Conservation (phyloP, 1,284 basidiomycete genomes). For the Sporisorium exsertum region DNA sequence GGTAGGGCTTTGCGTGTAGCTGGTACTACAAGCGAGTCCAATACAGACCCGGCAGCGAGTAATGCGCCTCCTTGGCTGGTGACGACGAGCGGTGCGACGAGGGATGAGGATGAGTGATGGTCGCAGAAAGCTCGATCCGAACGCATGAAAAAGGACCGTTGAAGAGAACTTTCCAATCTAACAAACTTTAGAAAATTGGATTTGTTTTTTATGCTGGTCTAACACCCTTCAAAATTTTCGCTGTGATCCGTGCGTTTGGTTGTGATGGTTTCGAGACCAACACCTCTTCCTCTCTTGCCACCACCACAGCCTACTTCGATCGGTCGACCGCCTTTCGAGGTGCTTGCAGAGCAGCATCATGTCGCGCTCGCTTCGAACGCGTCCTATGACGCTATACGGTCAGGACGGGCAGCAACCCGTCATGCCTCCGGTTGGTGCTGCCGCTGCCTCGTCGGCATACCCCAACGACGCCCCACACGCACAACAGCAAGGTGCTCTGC, state of each 20-base stretch:
- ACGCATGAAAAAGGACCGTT: not conserved
- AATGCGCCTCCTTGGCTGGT: not conserved
- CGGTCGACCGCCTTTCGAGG: not conserved
- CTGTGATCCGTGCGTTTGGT: slow-evolving; percentile 3
- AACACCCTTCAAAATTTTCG: not conserved
- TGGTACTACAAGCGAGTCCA: not conserved
- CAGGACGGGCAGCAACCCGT: slow-evolving; percentile 40
- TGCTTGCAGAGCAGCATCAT: slow-evolving; percentile 23
- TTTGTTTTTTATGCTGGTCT: not conserved
- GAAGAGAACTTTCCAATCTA: not conserved
- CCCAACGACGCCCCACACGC: slow-evolving; percentile 9
- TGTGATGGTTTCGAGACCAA: slow-evolving; percentile 7
- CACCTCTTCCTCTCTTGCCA: not conserved
- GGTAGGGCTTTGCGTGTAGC: not conserved
- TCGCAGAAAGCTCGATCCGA: not conserved
- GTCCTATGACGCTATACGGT: slow-evolving; percentile 66
- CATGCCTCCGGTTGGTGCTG: slow-evolving; percentile 20
- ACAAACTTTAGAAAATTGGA: not conserved
- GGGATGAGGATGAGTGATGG: not conserved
- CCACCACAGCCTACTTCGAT: not conserved
- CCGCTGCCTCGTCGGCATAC: slow-evolving; percentile 12
- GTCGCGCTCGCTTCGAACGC: slow-evolving; percentile 65
- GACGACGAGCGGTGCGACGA: not conserved
- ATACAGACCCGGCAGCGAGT: too few species aligned
- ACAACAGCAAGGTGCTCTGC: slow-evolving; percentile 5